Conservation (phyloP, 805 yeast species). For the Metschnikowia henanensis region DNA sequence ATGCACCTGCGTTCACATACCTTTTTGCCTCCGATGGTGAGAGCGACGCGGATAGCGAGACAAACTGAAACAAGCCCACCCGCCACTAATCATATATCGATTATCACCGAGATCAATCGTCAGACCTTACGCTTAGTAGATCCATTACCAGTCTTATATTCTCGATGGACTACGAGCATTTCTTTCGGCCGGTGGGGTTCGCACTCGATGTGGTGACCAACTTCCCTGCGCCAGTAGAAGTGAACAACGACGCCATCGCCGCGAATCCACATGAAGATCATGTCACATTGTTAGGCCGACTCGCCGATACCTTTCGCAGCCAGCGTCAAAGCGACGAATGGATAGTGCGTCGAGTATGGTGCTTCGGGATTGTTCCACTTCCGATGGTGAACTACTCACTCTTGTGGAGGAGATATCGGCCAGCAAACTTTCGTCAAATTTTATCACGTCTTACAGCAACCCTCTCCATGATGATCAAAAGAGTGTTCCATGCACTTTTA, state of each 20-base stretch:
- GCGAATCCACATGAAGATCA: not conserved
- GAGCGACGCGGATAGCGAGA: too few species aligned
- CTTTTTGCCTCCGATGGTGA: too few species aligned
- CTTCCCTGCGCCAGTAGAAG: not conserved
- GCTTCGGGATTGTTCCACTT: slow-evolving; percentile 11
- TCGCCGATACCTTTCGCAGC: not conserved
- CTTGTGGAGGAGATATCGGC: slow-evolving; percentile 14
- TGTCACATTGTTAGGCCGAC: not conserved
- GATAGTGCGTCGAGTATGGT: slow-evolving; percentile 9
- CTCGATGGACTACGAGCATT: slow-evolving; percentile 7
- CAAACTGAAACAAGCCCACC: too few species aligned
- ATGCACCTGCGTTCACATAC: too few species aligned
- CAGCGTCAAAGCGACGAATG: not conserved
- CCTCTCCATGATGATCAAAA: slow-evolving; percentile 13
- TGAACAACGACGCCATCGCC: not conserved
- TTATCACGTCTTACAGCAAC: not conserved
- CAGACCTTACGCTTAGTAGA: too few species aligned
- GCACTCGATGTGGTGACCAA: slow-evolving; percentile 4
- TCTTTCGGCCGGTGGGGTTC: slow-evolving; percentile 8
- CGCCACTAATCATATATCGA: too few species aligned
- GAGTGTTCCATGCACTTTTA: slow-evolving; percentile 7
- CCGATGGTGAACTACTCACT: slow-evolving; percentile 16
- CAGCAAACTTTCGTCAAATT: slow-evolving; percentile 3
- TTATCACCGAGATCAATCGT: too few species aligned
- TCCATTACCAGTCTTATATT: too few species aligned